phyloP scores from a whole-genome alignment of 1,139 yeast species.

The Diutina neorugosa region DNA sequence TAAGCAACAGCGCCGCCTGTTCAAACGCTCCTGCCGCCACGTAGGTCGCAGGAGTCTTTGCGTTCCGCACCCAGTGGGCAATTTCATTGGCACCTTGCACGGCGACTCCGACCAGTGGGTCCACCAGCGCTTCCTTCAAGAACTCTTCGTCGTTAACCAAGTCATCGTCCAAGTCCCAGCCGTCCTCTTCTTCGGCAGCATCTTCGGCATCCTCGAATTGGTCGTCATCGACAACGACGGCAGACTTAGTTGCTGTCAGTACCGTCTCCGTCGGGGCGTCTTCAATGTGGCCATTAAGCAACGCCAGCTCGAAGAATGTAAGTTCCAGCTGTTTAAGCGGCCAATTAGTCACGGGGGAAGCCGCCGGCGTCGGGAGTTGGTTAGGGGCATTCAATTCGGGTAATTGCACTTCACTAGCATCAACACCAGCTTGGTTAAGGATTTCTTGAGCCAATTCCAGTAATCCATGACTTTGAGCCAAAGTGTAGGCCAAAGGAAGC shows the following conservation, averaged over 20 bases:
- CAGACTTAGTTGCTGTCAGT: background rate
- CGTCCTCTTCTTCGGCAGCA: conserved; percentile 41
- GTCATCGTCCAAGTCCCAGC: conserved; percentile 42
- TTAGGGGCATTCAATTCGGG: conserved; percentile 40
- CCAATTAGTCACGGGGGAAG: conserved; percentile 54
- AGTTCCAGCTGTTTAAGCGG: conserved; percentile 64
- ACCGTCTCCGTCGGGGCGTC: conserved; percentile 12
- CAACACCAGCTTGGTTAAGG: conserved; percentile 55
- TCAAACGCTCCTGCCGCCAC: conserved; percentile 96
- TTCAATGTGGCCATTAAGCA: conserved; percentile 63
- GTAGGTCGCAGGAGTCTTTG: conserved; percentile 84
- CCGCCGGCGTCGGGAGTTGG: conserved; percentile 33
- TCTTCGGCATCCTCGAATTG: conserved; percentile 22
- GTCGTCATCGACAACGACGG: background rate
- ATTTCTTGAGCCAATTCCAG: conserved; percentile 62
- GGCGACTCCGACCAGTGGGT: conserved; percentile 16
- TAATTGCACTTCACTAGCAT: conserved; percentile 52
- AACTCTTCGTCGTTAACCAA: conserved; percentile 15
- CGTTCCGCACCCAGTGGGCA: conserved; percentile 77
- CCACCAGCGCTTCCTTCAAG: background rate
- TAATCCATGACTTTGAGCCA: conserved; percentile 82
- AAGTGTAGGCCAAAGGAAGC: conserved; percentile 82
- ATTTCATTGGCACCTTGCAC: conserved; percentile 37
- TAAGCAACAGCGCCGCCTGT: conserved; percentile 84
- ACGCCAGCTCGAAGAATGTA: conserved; percentile 78